Conservation (phyloP, 2,329 filamentous ascomycete genomes). For the Onygenales sp. region DNA sequence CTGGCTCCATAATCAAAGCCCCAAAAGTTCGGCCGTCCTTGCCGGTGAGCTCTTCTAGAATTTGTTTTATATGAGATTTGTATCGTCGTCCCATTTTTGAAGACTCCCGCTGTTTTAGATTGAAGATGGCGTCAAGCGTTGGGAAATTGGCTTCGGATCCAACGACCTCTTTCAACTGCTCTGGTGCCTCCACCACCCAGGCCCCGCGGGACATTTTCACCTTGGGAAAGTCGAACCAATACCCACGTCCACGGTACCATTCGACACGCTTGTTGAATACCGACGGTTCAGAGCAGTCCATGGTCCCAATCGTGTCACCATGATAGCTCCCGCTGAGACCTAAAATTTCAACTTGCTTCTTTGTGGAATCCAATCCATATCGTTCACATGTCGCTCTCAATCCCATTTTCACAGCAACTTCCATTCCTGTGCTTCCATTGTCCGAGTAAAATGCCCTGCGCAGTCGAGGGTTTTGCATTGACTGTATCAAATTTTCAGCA, state of each 20-base stretch:
- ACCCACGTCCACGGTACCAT: conserved; percentile 71
- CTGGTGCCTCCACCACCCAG: conserved; percentile 56
- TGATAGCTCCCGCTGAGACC: conserved; percentile 76
- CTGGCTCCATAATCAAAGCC: conserved; percentile 68
- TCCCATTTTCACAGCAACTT: conserved; percentile 80
- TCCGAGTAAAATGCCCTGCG: conserved; percentile 72
- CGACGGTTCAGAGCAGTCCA: conserved; percentile 73
- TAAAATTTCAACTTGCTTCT: conserved; percentile 55
- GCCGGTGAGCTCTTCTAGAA: conserved; percentile 44
- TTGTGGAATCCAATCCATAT: conserved; percentile 54
- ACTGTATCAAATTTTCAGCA: conserved; percentile 53
- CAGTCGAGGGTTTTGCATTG: conserved; percentile 55
- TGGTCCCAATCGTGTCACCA: conserved; percentile 78
- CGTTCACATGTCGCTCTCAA: conserved; percentile 57
- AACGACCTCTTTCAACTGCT: conserved; percentile 38
- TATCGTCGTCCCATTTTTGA: conserved; percentile 45
- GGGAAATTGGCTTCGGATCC: conserved; percentile 37
- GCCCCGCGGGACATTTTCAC: conserved; percentile 56
- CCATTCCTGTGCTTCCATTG: conserved; percentile 73
- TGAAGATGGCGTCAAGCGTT: conserved; percentile 50
- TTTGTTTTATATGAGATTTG: conserved; percentile 47
- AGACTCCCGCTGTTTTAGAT: conserved; percentile 42
- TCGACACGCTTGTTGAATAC: conserved; percentile 74
- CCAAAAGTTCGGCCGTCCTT: conserved; percentile 59
- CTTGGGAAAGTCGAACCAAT: conserved; percentile 72